phyloP scores from a whole-genome alignment of 1,284 basidiomycete species.

The Athelia psychrophila region DNA sequence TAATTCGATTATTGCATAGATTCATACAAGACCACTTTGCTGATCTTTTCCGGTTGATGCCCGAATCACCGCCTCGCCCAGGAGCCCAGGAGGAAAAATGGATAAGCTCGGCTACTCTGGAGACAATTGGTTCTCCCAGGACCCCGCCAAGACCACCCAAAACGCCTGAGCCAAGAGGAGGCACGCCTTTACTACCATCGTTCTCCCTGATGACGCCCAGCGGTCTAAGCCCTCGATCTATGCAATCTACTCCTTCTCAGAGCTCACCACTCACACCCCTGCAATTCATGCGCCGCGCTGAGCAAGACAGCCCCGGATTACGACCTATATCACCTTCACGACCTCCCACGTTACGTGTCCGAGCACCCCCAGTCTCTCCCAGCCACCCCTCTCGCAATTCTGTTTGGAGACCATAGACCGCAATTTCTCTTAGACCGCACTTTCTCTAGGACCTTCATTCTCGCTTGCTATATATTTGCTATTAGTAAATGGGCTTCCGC shows the following conservation, averaged over 20 bases:
- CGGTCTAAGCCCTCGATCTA: slow-evolving; percentile 41
- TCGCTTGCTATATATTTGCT: neutral
- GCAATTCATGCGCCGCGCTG: slow-evolving; percentile 56
- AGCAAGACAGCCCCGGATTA: slow-evolving; percentile 31
- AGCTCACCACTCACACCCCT: slow-evolving; percentile 52
- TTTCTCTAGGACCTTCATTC: slow-evolving; percentile 10
- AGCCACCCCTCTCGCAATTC: slow-evolving; percentile 30
- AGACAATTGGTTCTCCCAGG: slow-evolving; percentile 40
- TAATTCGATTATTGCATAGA: slow-evolving; percentile 37
- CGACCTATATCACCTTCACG: slow-evolving; percentile 44
- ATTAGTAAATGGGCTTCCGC: no score
- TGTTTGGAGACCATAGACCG: slow-evolving; percentile 27
- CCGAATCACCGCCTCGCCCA: slow-evolving; percentile 53
- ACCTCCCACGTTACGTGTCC: slow-evolving; percentile 15
- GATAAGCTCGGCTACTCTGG: slow-evolving; percentile 77
- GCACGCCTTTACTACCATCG: slow-evolving; percentile 31
- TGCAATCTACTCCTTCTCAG: slow-evolving; percentile 41
- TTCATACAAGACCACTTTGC: slow-evolving; percentile 87
- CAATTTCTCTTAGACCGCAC: slow-evolving; percentile 8
- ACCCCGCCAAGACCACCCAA: slow-evolving; percentile 45
- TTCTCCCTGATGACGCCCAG: slow-evolving; percentile 48
- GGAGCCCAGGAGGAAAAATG: slow-evolving; percentile 66
- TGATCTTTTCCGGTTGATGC: slow-evolving; percentile 67
- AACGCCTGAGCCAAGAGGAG: slow-evolving; percentile 64
- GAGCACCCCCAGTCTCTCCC: slow-evolving; percentile 26